Conservation (phyloP, 176 grass and related monocot genomes). For the Metroxylon sagu region DNA sequence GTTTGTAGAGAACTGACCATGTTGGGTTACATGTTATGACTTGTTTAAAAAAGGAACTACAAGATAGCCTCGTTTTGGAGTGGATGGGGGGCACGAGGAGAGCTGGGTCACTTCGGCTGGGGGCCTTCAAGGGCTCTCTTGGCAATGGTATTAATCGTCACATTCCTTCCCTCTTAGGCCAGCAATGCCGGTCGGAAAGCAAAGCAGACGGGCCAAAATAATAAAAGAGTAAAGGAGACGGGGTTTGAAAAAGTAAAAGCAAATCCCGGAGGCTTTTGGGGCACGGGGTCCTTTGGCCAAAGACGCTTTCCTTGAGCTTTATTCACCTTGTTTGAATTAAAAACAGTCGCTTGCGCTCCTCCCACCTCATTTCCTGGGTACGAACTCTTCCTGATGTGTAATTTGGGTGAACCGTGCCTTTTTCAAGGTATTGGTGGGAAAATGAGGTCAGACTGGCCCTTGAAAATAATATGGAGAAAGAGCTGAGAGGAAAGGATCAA, state of each 20-base stretch:
- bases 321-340: slow-evolving; percentile 22
- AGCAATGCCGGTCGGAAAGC: not conserved
- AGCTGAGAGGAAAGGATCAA: too few relatives aligned
- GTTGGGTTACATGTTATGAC: too few relatives aligned
- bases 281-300: slow-evolving; percentile 33
- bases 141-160: not conserved
- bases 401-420: too few relatives aligned
- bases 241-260: slow-evolving; percentile 44
- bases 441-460: too few relatives aligned
- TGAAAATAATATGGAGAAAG: too few relatives aligned
- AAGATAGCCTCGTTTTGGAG: too few relatives aligned
- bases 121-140: slow-evolving; percentile 2
- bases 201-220: slow-evolving; percentile 9
- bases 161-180: not conserved
- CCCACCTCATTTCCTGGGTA: not conserved
- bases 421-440: too few relatives aligned
- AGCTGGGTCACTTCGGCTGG: too few relatives aligned
- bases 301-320: slow-evolving; percentile 32
- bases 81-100: too few relatives aligned
- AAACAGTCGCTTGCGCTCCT: not conserved
- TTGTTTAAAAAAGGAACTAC: too few relatives aligned
- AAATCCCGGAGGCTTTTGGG: slow-evolving; percentile 27
- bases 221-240: not conserved
- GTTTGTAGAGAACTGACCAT: too few relatives aligned
- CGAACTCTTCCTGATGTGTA: not conserved